Conservation (phyloP, 2,329 filamentous ascomycete species). For the Thermomyces lanuginosus region DNA sequence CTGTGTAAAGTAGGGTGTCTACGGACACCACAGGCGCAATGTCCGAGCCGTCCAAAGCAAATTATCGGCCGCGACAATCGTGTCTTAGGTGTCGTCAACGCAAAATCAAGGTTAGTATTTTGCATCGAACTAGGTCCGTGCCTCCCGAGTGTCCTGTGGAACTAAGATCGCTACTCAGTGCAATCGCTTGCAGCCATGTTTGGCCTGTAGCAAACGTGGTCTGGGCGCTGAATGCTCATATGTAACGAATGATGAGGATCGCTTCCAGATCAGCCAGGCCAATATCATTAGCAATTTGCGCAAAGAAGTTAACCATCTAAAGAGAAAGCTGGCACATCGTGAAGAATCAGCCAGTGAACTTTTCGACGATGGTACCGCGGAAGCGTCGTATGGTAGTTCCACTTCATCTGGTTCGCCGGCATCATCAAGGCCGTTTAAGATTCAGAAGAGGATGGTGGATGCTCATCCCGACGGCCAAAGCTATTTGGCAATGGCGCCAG, state of each 20-base stretch:
- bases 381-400: not conserved
- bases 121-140: not conserved
- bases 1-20: not conserved
- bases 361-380: not conserved
- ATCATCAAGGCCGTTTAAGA: too few species aligned
- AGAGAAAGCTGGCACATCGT: constrained; percentile 2
- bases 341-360: constrained; percentile 2
- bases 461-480: too few species aligned
- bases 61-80: constrained; percentile 15
- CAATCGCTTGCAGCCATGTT: constrained; percentile 15
- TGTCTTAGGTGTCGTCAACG: constrained; percentile 15
- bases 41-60: constrained; percentile 7
- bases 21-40: not conserved
- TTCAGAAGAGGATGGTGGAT: too few species aligned
- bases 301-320: constrained; percentile 10
- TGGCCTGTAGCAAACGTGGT: constrained; percentile 13
- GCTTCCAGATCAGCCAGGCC: constrained; percentile 46
- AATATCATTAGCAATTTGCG: constrained; percentile 16
- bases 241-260: constrained; percentile 34
- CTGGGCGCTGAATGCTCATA: constrained; percentile 15
- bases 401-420: too few species aligned
- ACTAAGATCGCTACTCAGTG: constrained; percentile 9
- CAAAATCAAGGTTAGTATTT: constrained; percentile 13
- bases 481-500: too few species aligned
- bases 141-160: not conserved